phyloP scores from a whole-genome alignment of 148 eudicot genomes.

The Rhododendron ferrugineum region DNA sequence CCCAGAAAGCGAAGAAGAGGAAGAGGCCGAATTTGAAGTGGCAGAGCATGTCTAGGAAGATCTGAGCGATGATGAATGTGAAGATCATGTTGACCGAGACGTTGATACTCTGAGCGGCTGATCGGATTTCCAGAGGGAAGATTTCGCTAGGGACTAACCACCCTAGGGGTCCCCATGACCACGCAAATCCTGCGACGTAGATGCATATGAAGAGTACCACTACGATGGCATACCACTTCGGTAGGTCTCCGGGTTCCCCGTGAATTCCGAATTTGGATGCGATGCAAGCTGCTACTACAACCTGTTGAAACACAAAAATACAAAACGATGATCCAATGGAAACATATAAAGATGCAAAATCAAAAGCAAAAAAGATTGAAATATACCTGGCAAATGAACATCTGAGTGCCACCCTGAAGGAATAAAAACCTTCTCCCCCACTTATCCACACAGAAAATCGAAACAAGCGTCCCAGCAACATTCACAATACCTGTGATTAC shows the following conservation, averaged over 20 bases:
- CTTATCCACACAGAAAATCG: constrained; percentile 28
- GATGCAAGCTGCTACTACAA: constrained; percentile 23
- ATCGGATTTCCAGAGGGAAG: constrained; percentile 39
- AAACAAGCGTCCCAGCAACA: constrained; percentile 18
- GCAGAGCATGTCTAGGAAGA: constrained; percentile 34
- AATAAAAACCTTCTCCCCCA: constrained; percentile 31
- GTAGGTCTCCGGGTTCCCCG: constrained; percentile 21
- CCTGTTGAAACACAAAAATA: neutral
- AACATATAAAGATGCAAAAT: too few relatives aligned
- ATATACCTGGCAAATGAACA: constrained; percentile 27
- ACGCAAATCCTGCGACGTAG: constrained; percentile 38
- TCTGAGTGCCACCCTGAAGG: constrained; percentile 29
- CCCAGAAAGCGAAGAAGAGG: constrained; percentile 39
- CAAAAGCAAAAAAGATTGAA: too few relatives aligned
- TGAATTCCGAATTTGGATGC: constrained; percentile 24
- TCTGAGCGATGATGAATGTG: constrained; percentile 32
- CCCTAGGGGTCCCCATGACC: constrained; percentile 54
- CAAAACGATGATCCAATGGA: neutral
- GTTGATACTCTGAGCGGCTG: constrained; percentile 32
- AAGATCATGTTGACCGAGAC: constrained; percentile 35
- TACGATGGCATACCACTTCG: constrained; percentile 22
- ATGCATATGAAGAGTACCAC: constrained; percentile 33
- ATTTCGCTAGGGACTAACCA: constrained; percentile 48
- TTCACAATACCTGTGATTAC: constrained; percentile 33
- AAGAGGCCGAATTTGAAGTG: constrained; percentile 34